These are phyloP conservation scores for Candida nanaspora DNA, from an alignment of 805 yeast species.

Conservation along the genomic window DNA sequence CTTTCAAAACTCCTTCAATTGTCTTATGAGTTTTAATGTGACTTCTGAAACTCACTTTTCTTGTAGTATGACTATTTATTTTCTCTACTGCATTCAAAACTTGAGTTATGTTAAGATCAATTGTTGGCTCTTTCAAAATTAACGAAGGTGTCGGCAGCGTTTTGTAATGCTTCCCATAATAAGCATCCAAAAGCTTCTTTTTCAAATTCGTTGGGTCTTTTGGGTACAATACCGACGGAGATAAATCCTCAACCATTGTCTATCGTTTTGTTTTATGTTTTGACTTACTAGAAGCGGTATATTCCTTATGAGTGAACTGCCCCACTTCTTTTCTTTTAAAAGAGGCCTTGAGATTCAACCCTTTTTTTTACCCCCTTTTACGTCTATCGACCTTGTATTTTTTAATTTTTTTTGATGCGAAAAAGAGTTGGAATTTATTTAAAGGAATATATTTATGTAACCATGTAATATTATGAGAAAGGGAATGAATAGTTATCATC, in stretches of 20 bases:
- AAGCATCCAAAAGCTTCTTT: conserved; percentile 8
- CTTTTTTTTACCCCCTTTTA: too few relatives aligned
- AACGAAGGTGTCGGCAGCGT: conserved; percentile 51
- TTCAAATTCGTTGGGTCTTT: conserved; percentile 5
- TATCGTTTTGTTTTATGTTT: too few relatives aligned
- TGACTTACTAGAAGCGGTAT: too few relatives aligned
- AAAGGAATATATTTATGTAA: too few relatives aligned
- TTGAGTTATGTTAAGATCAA: conserved; percentile 5
- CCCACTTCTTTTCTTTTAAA: too few relatives aligned
- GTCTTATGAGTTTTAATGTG: conserved; percentile 77
- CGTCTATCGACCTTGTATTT: too few relatives aligned
- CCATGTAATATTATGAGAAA: background rate
- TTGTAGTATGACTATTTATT: background rate
- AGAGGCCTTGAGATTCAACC: too few relatives aligned
- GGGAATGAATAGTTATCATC: conserved; percentile 1
- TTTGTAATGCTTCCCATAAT: conserved; percentile 33
- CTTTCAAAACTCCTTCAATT: conserved; percentile 47
- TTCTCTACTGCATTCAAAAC: conserved; percentile 1
- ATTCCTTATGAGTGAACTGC: too few relatives aligned
- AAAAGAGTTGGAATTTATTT: too few relatives aligned
- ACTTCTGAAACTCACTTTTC: conserved; percentile 51
- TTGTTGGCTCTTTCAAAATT: conserved; percentile 30
- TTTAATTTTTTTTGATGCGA: too few relatives aligned
- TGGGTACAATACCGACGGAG: conserved; percentile 5
- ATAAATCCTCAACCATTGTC: too few relatives aligned